These are phyloP conservation scores for Leucocoprinus sp. DNA, from an alignment of 768 basidiomycete genomes.

Conservation along the genomic window DNA sequence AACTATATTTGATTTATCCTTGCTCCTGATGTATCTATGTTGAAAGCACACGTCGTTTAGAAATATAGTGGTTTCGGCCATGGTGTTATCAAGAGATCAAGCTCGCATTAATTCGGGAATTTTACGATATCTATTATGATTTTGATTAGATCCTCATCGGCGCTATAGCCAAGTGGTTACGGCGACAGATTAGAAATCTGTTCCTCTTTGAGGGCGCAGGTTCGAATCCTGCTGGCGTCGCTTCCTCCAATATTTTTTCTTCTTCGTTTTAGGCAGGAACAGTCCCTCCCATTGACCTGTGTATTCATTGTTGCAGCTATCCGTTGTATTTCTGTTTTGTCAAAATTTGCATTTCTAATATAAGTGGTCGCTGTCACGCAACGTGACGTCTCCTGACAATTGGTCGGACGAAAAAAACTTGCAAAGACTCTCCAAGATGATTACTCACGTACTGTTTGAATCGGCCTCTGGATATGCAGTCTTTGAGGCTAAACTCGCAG, in stretches of 20 bases:
- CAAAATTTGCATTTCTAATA: too few relatives aligned
- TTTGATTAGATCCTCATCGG: conserved; percentile 21
- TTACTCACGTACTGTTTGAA: conserved; percentile 89
- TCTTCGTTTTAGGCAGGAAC: too few relatives aligned
- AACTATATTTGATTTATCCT: conserved; percentile 68
- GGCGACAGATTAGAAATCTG: conserved; percentile 73
- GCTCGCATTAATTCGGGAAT: not conserved
- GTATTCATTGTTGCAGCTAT: conserved; percentile 13
- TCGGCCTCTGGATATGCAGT: conserved; percentile 91
- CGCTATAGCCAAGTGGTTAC: conserved; percentile 79
- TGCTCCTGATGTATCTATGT: conserved; percentile 73
- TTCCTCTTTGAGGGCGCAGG: conserved; percentile 65
- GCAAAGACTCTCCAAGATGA: conserved; percentile 36
- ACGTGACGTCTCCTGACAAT: not conserved
- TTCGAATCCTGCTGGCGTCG: conserved; percentile 21
- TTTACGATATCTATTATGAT: too few relatives aligned
- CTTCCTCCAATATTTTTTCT: not conserved
- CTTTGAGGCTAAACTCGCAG: conserved; percentile 79
- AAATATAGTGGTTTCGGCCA: conserved; percentile 26
- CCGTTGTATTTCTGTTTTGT: not conserved
- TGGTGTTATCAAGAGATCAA: not conserved
- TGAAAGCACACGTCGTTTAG: conserved; percentile 68
- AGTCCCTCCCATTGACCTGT: too few relatives aligned
- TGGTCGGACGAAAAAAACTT: conserved; percentile 7
- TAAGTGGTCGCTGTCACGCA: not conserved